Percentiles rank a stretch among this genome's conserved stretches.
Conservation (phyloP, 192 early-diverging fungal species). For the Backusella macrospora region DNA sequence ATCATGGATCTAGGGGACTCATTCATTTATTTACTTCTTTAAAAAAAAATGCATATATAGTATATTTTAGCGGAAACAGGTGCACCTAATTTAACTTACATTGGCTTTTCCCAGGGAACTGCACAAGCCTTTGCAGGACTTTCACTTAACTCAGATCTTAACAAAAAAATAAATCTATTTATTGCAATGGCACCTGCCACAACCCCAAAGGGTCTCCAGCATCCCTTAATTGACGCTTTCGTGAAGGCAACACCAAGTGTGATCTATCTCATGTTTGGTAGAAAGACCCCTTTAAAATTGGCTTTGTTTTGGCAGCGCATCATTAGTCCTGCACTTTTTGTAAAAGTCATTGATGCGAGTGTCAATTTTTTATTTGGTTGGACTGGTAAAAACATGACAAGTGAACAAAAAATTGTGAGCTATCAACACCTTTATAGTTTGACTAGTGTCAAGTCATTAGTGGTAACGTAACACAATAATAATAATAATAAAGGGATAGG, state of each 20-base stretch:
- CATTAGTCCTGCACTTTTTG: conserved; percentile 74
- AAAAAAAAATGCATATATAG: conserved; percentile 28
- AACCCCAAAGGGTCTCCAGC: conserved; percentile 81
- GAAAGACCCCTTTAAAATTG: conserved; percentile 78
- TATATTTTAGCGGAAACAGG: conserved; percentile 89
- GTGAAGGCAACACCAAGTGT: conserved; percentile 84
- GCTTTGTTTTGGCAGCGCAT: conserved; percentile 86
- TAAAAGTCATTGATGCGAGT: conserved; percentile 72
- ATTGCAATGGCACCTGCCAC: conserved; percentile 91
- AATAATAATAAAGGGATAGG: background rate
- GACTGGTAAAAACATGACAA: conserved; percentile 68
- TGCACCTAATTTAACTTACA: conserved; percentile 77
- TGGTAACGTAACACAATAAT: conserved; percentile 50
- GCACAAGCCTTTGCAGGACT: conserved; percentile 88
- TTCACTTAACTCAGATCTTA: conserved; percentile 77
- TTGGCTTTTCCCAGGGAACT: conserved; percentile 97
- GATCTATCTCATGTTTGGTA: conserved; percentile 86
- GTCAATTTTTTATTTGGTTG: conserved; percentile 86
- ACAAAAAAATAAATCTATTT: conserved; percentile 86
- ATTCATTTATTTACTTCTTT: background rate
- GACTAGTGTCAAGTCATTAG: conserved; percentile 88
- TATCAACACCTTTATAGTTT: conserved; percentile 92
- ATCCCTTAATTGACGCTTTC: conserved; percentile 79
- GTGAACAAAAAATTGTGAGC: conserved; percentile 72
- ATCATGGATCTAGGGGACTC: background rate